Evolutionary conservation across 345 rosid species (phyloP), one percentile per base, ranked within the genome.

Genomic region (Syzygium aromaticum): DNA sequence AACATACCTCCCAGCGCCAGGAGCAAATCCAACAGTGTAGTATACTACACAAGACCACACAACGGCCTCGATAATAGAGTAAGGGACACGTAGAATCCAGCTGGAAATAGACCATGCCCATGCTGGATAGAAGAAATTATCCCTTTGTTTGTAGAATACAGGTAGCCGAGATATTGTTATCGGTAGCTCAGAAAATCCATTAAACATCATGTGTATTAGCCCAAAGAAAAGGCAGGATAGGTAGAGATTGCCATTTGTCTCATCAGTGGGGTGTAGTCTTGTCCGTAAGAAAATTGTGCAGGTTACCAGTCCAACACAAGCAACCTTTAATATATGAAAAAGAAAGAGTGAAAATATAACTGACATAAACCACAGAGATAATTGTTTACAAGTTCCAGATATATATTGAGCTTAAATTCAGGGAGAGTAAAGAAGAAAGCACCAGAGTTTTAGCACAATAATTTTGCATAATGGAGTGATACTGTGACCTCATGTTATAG

Each of bases 101-200:
- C 99, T 96, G 77, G 95, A 93, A 28, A 92, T 1, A 84, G 97
- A 95, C 98, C 98, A 96, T 2, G 96, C 93, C 98, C 98, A 96
- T 87, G 98, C 96, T 86, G 99, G 98, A 92, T 96, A 98, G 90
- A 97, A 97, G 46, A 89, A 90, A 93, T 96, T 97, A 87, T 96
- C 98, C 52, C 98, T 93, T 88, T 97, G 98, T 91, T 97, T 97
- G 95, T 92, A 97, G 56, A 97, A 96, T 4, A 97, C 97, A 3
- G 98, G 99, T 78, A 97, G 94, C 87, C 98, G 95, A 86, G 94
- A 91, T 91, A 96, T 96, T 95, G 94, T 87, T 82, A 97, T 93
- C 23, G 98, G 91, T n/a, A 97, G 90, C 87, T 97, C 99, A 67
- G 98, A 91, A 87, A 96, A 92, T 59, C 98, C 98, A 91, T 96